Conservation (phyloP, 257 asterid genomes). For the Avicennia marina region DNA sequence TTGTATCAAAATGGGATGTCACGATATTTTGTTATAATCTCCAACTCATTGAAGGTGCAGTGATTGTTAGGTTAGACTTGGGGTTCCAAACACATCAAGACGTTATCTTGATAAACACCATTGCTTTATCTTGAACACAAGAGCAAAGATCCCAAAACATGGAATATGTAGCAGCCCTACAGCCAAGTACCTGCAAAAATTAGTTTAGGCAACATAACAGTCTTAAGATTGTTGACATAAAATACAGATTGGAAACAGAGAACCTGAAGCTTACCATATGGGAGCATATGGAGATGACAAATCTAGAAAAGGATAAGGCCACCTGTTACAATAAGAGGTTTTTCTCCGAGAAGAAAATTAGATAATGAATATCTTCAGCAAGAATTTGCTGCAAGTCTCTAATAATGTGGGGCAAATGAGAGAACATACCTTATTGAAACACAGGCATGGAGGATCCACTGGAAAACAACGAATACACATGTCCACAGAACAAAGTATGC, state of each 20-base stretch:
- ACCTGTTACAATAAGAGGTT: slow-evolving; percentile 32
- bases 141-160: slow-evolving; percentile 49
- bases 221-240: not conserved
- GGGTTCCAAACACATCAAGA: not conserved
- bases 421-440: slow-evolving; percentile 46
- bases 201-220: not conserved
- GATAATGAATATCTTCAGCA: not conserved
- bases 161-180: slow-evolving; percentile 70
- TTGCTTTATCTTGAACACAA: slow-evolving; percentile 43
- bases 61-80: no score
- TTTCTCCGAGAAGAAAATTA: slow-evolving; percentile 1
- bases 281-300: slow-evolving; percentile 60
- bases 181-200: slow-evolving; percentile 54
- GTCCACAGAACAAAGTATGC: slow-evolving; percentile 79
- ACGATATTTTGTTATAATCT: no score
- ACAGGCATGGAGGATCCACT: slow-evolving; percentile 75
- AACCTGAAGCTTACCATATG: slow-evolving; percentile 62
- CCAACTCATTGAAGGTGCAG: no score
- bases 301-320: slow-evolving; percentile 76
- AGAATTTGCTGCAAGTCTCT: no score
- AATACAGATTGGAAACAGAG: no score
- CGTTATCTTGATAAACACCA: slow-evolving; percentile 12
- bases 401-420: not conserved
- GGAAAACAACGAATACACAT: slow-evolving; percentile 62
- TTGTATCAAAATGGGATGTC: no score